A percentile compares a stretch with the other conserved stretches of the same genome.
These are phyloP conservation scores for Euptelea pleiosperma DNA, from an alignment of 164 flowering plant genomes.

Conservation along the genomic window DNA sequence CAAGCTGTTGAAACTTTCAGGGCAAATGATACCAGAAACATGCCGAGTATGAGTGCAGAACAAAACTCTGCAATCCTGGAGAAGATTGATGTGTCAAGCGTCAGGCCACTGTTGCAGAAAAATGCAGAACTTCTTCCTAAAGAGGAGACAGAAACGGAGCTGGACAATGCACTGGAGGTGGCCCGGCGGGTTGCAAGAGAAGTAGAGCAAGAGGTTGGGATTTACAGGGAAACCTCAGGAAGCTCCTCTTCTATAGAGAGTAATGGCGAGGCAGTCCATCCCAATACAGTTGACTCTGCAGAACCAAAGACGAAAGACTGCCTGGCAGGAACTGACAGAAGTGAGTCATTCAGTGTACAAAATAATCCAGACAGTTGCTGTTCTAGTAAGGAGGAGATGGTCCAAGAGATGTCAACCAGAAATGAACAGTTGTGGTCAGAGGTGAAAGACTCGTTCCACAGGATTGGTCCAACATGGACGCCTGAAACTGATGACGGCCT, in stretches of 20 bases:
- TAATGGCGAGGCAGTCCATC: too few species aligned
- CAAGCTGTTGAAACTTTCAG: constrained; percentile 4
- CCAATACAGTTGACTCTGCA: too few species aligned
- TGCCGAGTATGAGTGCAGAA: neutral
- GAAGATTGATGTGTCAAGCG: neutral
- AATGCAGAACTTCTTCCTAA: neutral
- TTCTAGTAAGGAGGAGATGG: constrained; percentile 11
- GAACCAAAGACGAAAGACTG: too few species aligned
- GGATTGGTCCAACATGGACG: constrained; percentile 1
- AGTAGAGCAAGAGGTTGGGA: too few species aligned
- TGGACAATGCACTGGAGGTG: too few species aligned
- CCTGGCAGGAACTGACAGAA: neutral
- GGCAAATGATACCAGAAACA: neutral
- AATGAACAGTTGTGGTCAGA: neutral
- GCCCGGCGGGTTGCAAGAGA: too few species aligned
- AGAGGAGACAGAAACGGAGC: too few species aligned
- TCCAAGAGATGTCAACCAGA: neutral
- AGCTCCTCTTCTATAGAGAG: too few species aligned
- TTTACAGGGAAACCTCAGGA: too few species aligned
- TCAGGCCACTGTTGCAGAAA: constrained; percentile 3
- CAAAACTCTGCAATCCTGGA: neutral
- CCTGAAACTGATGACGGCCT: neutral
- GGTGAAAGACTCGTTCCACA: neutral
- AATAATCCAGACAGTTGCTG: constrained; percentile 6
- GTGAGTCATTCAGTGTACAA: too few species aligned